These are phyloP conservation scores for Polytrichum commune DNA, from an alignment of 225 moss, liverwort and hornwort genomes.

Conservation along the genomic window DNA sequence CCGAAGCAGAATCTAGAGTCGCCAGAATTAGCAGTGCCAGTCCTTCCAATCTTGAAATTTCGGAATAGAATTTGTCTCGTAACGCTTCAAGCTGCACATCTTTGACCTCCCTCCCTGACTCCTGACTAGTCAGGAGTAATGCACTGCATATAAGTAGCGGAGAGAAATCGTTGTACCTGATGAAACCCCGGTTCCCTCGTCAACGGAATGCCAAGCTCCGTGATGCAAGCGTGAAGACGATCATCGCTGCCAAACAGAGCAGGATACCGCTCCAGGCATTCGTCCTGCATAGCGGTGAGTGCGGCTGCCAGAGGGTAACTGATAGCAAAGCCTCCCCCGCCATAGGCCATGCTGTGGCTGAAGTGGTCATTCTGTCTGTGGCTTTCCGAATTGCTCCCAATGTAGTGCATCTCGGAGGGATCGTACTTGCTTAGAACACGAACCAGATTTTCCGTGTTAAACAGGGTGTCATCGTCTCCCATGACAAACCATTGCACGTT, in stretches of 20 bases:
- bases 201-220: conserved; percentile 83
- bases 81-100: no score
- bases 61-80: no score
- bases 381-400: conserved; percentile 89
- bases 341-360: conserved; percentile 83
- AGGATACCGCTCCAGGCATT: conserved; percentile 80
- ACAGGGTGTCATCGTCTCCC: conserved; percentile 96
- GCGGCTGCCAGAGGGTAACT: conserved; percentile 83
- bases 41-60: no score
- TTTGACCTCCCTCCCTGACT: no score
- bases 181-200: conserved; percentile 85
- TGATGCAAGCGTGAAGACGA: conserved; percentile 86
- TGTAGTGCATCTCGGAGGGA: conserved; percentile 87
- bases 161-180: conserved; percentile 46
- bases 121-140: no score
- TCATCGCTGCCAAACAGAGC: conserved; percentile 88
- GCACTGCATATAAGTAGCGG: background rate
- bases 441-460: conserved; percentile 87
- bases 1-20: no score
- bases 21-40: no score
- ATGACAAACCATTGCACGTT: conserved; percentile 95
- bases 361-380: conserved; percentile 76
- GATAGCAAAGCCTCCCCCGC: conserved; percentile 95
- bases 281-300: conserved; percentile 68
- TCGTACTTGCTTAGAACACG: conserved; percentile 85